A percentile compares a stretch with the other conserved stretches of the same genome.
These are phyloP conservation scores for Macaranga tanarius DNA, from an alignment of 441 rosid genomes.

Conservation along the genomic window DNA sequence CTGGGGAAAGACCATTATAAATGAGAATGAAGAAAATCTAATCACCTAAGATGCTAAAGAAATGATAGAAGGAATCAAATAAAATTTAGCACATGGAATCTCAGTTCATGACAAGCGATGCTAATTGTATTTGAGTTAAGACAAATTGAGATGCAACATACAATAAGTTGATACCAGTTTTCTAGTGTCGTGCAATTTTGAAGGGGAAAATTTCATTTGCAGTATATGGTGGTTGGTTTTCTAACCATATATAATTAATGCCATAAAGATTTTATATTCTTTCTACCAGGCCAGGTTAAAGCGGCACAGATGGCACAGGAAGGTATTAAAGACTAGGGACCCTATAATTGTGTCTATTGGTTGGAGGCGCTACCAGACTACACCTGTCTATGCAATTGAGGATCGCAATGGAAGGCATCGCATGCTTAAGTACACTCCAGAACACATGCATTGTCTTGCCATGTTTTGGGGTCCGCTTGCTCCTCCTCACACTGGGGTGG, in stretches of 20 bases:
- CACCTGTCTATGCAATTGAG: conserved; percentile 79
- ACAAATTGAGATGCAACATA: not conserved
- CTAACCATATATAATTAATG: not conserved
- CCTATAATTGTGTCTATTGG: conserved; percentile 92
- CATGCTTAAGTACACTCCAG: conserved; percentile 94
- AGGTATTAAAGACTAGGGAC: conserved; percentile 83
- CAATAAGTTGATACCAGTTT: not conserved
- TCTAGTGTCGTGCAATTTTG: not conserved
- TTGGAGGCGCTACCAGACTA: conserved; percentile 92
- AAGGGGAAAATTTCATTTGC: not conserved
- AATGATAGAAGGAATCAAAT: not conserved
- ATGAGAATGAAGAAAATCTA: not conserved
- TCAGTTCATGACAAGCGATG: not conserved
- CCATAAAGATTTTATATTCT: conserved; percentile 4
- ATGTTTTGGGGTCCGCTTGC: conserved; percentile 97
- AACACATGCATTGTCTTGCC: conserved; percentile 94
- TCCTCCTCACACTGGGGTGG: conserved; percentile 82
- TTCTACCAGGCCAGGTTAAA: conserved; percentile 69
- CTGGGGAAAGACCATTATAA: not conserved
- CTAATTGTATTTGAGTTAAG: not conserved
- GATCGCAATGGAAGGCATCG: conserved; percentile 85
- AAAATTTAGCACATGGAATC: not conserved
- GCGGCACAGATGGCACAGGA: conserved; percentile 87
- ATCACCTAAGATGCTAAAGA: not conserved
- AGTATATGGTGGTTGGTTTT: not conserved